Evolutionary conservation across 257 asterid species (phyloP).

Genomic region (Haberlea rhodopensis): DNA sequence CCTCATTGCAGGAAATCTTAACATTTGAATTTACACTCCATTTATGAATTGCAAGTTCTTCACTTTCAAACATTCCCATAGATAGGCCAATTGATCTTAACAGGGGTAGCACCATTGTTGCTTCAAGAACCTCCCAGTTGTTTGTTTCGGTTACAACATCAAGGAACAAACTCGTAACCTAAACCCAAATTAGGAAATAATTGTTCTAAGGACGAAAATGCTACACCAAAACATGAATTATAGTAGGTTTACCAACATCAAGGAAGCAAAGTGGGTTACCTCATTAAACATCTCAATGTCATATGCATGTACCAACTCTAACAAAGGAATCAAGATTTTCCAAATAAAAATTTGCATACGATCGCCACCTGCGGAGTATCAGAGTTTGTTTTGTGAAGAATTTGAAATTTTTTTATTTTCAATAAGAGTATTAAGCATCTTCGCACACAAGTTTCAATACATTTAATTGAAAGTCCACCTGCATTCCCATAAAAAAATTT

Average conservation of each 20-base stretch:
- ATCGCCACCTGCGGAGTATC: slow-evolving; percentile 47
- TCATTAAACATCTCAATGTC: slow-evolving; percentile 55
- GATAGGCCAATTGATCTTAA: slow-evolving; percentile 72
- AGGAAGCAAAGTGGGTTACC: slow-evolving; percentile 42
- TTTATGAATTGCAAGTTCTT: slow-evolving; percentile 44
- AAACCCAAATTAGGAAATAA: slow-evolving; percentile 29
- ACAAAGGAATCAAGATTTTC: slow-evolving; percentile 60
- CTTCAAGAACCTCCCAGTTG: slow-evolving; percentile 72
- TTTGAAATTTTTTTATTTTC: too few species aligned
- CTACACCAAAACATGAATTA: slow-evolving; percentile 7
- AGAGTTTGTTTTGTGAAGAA: too few species aligned
- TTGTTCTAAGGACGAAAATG: slow-evolving; percentile 13
- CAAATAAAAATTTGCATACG: slow-evolving; percentile 52
- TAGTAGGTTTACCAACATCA: slow-evolving; percentile 9
- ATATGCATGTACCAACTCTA: slow-evolving; percentile 51
- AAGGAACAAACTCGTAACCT: slow-evolving; percentile 69
- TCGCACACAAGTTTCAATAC: too few species aligned
- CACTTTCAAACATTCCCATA: slow-evolving; percentile 57
- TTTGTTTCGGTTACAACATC: slow-evolving; percentile 57
- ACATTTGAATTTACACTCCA: slow-evolving; percentile 43
- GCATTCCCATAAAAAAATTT: too few species aligned
- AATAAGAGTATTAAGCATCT: too few species aligned
- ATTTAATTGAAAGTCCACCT: too few species aligned
- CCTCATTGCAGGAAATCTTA: slow-evolving; percentile 32
- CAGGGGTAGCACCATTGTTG: slow-evolving; percentile 61